Conservation (phyloP, 169 alveolate genomes). For the Amoebophrya sp. region DNA sequence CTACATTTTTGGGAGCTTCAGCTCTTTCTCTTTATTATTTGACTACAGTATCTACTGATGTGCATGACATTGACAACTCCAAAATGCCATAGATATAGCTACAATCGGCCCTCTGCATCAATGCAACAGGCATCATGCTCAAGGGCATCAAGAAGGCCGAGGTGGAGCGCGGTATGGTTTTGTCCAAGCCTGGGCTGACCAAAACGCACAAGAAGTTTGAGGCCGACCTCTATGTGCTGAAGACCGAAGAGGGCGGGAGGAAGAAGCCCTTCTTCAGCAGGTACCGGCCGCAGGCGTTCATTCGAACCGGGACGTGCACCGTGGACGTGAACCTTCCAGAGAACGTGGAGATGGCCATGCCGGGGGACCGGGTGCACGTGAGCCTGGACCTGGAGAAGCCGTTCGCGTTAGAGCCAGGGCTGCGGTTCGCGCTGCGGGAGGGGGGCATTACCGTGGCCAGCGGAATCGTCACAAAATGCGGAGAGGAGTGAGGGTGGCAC, state of each 20-base stretch:
- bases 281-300: slow-evolving; percentile 78
- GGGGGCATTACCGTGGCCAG: slow-evolving; percentile 83
- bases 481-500: too few relatives aligned
- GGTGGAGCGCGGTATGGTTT: slow-evolving; percentile 54
- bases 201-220: slow-evolving; percentile 56
- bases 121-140: slow-evolving; percentile 60
- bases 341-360: slow-evolving; percentile 52
- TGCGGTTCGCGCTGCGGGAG: slow-evolving; percentile 75
- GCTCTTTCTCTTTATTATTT: too few relatives aligned
- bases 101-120: too few relatives aligned
- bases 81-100: too few relatives aligned
- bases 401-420: slow-evolving; percentile 48
- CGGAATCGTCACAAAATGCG: slow-evolving; percentile 61
- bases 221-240: slow-evolving; percentile 68
- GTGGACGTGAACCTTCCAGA: slow-evolving; percentile 62
- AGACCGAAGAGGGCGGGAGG: slow-evolving; percentile 84
- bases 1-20: too few relatives aligned
- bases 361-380: slow-evolving; percentile 40
- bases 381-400: slow-evolving; percentile 48
- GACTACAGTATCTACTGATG: too few relatives aligned
- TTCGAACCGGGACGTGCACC: slow-evolving; percentile 70
- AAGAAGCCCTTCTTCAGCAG: slow-evolving; percentile 75
- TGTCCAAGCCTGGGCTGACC: slow-evolving; percentile 58
- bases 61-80: too few relatives aligned
- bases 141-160: slow-evolving; percentile 47